Evolutionary conservation across 2,329 filamentous ascomycete species (phyloP).

Genomic region (Trichoderma koningiopsis): DNA sequence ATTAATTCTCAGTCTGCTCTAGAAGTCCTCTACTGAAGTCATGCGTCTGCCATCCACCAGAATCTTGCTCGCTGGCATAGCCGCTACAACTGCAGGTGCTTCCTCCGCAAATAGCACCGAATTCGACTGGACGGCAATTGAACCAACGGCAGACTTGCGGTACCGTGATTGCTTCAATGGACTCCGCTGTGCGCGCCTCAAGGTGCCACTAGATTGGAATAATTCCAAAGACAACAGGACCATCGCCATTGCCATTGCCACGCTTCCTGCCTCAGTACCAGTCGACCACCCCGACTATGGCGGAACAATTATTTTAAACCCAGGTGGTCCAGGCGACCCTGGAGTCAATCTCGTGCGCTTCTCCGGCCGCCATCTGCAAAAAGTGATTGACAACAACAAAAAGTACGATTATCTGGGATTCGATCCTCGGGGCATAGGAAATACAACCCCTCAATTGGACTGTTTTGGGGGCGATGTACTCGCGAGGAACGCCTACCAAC

Average conservation of each 20-base stretch:
- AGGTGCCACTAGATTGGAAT: conserved; percentile 47
- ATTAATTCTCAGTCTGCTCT: too few species aligned
- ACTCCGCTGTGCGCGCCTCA: conserved; percentile 44
- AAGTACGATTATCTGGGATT: conserved; percentile 47
- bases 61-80: too few species aligned
- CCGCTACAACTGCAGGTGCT: too few species aligned
- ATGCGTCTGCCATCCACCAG: too few species aligned
- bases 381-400: conserved; percentile 31
- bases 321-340: conserved; percentile 47
- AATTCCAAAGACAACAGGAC: conserved; percentile 32
- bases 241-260: conserved; percentile 44
- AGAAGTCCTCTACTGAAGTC: too few species aligned
- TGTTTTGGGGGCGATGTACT: conserved; percentile 36
- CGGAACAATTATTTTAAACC: conserved; percentile 47
- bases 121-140: too few species aligned
- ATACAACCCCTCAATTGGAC: conserved; percentile 40
- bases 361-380: conserved; percentile 34
- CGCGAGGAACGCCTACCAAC: too few species aligned
- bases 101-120: too few species aligned
- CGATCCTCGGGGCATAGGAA: conserved; percentile 45
- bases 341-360: conserved; percentile 37
- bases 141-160: too few species aligned
- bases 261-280: conserved; percentile 42
- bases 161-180: conserved; percentile 39
- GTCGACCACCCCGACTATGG: conserved; percentile 41